phyloP scores from a whole-genome alignment of 1,284 basidiomycete species.

The Ceratobasidium sp. region DNA sequence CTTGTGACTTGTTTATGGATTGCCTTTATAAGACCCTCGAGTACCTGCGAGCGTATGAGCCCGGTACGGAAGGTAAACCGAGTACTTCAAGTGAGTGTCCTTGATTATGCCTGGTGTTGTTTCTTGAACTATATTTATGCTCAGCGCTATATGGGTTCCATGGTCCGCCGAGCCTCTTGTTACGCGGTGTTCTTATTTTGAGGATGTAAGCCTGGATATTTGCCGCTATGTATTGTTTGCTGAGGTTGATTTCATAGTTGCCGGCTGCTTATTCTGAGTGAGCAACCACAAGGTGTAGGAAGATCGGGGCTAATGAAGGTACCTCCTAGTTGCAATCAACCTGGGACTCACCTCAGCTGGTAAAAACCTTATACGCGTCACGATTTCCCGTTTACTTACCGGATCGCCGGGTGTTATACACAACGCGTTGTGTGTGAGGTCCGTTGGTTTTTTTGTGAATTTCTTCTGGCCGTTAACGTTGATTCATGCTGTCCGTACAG shows the following conservation, averaged over 20 bases:
- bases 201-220: conserved; percentile 10
- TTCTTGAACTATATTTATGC: not conserved
- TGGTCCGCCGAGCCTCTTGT: not conserved
- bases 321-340: conserved; percentile 11
- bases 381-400: not conserved
- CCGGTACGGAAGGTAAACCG: not conserved
- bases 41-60: conserved; percentile 10
- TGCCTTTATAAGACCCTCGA: conserved; percentile 6
- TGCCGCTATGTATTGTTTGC: not conserved
- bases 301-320: no score
- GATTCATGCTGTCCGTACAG: not conserved
- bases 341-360: not conserved
- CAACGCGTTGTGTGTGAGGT: conserved; percentile 19
- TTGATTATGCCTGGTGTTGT: no score
- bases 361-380: not conserved
- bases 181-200: not conserved
- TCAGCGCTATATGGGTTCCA: conserved; percentile 28
- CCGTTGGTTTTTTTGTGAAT: not conserved
- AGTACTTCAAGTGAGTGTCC: not conserved
- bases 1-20: not conserved
- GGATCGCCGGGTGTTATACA: conserved; percentile 12
- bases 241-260: not conserved
- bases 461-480: no score
- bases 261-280: conserved; percentile 20
- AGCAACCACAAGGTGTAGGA: not conserved